Percentiles rank a stretch among this genome's conserved stretches.
Evolutionary conservation across 495 filamentous ascomycete genomes (phyloP).

Genomic region (Wilcoxina mikolae): DNA sequence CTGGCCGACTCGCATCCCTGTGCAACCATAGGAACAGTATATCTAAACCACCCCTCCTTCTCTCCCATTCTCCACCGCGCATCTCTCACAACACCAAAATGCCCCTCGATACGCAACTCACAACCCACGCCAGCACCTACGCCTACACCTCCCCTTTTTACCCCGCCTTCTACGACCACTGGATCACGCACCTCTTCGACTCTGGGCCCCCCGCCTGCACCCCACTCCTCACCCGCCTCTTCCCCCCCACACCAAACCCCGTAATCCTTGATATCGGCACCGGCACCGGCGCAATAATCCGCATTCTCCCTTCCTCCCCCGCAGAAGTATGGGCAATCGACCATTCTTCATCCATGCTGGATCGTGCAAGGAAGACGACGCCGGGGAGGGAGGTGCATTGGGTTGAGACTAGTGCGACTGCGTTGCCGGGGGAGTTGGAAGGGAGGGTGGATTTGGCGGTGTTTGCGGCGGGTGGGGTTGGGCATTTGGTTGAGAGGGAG

Average conservation of each 20-base stretch:
- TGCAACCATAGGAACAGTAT: too few relatives aligned
- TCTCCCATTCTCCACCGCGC: background rate
- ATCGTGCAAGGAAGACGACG: slow-evolving; percentile 50
- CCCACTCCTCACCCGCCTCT: slow-evolving; percentile 3
- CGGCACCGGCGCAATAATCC: slow-evolving; percentile 5
- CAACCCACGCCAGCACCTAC: slow-evolving; percentile 7
- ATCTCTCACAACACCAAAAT: background rate
- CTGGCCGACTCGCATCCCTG: too few relatives aligned
- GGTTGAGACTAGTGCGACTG: slow-evolving; percentile 30
- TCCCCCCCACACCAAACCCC: background rate
- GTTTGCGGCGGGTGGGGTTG: slow-evolving; percentile 28
- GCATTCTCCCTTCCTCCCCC: background rate
- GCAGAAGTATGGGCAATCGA: background rate
- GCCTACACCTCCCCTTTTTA: slow-evolving; percentile 10
- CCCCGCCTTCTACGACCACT: slow-evolving; percentile 11
- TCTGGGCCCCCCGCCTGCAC: background rate
- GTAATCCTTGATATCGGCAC: slow-evolving; percentile 13
- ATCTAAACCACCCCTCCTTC: background rate
- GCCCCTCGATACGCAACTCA: slow-evolving; percentile 6
- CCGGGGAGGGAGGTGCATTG: slow-evolving; percentile 43
- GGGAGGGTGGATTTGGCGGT: background rate
- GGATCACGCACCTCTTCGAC: slow-evolving; percentile 6
- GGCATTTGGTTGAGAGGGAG: slow-evolving; percentile 47
- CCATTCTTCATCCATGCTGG: slow-evolving; percentile 32
- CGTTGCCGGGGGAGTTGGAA: slow-evolving; percentile 45